Evolutionary conservation across 352 stramenopile species (phyloP), one percentile per base, ranked within the genome.

Genomic region (Phytophthora capsici): DNA sequence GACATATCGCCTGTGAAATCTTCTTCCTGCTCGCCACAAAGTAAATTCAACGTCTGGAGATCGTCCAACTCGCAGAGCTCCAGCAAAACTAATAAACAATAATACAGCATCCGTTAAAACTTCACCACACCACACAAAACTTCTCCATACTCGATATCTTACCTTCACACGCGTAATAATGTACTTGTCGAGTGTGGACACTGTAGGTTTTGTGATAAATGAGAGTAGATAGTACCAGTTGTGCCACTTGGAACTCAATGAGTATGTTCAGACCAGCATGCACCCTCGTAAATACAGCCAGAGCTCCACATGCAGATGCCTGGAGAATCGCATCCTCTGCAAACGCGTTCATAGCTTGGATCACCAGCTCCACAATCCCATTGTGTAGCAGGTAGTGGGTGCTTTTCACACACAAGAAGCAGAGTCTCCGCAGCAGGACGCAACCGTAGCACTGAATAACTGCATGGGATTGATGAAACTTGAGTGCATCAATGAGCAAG

Each of bases 81-180:
- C 8, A 92, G 63, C 20, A 94, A 46, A 36, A 94, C 84, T 88
- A 2, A 52, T 25, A 51, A n/a, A 9, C 12, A 41, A 41, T 28
- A 56, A 41, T 26, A 57, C 19, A 34, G 23, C 17, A 38, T 55
- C 9, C 34, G 55, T 65, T 34, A 56, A 22, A 34, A 57, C 6
- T 5, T n/a, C 6, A 34, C 3, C 26, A 12, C 16, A 25, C 23
- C 40, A n/a, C 13, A 34, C 14, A 19, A 34, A 38, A 7, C 6
- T 46, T 17, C 44, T 17, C n/a, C 16, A 46, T 17, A 13, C 38
- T 28, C 12, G 14, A 23, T 5, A 40, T 12, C 30, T 43, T 73
- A 88, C 80, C 82, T 89, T 95, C 84, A 32, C 79, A 89, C 1
- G 82, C 84, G 53, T 93, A 93, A 70, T 90, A 95, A 44, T 93